These are phyloP conservation scores for Leishmania mexicana DNA, from an alignment of 208 protist species.

Conservation along the genomic window DNA sequence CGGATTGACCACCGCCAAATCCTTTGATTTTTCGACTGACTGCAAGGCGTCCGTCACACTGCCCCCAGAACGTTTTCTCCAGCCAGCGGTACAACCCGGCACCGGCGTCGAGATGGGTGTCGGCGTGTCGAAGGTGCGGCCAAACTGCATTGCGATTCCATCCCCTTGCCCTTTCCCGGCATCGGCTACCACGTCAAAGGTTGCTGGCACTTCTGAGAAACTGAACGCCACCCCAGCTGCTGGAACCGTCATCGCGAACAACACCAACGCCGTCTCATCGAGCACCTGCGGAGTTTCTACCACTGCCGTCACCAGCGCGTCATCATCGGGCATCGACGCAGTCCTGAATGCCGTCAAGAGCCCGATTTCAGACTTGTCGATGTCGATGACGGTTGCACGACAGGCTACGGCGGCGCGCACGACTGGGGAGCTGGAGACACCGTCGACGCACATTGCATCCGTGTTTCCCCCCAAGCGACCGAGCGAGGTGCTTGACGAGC, in stretches of 20 bases:
- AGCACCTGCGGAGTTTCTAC: background rate
- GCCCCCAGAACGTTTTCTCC: background rate
- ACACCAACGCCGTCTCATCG: background rate
- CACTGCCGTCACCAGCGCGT: background rate
- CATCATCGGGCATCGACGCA: background rate
- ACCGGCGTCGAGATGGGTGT: background rate
- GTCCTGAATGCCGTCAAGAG: background rate
- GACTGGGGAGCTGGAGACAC: background rate
- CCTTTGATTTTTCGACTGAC: background rate
- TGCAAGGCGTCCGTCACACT: too few relatives aligned
- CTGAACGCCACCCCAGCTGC: background rate
- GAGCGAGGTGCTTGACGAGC: background rate
- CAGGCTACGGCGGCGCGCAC: background rate
- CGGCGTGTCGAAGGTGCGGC: constrained; percentile 13
- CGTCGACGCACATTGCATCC: background rate
- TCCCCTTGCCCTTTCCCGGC: background rate
- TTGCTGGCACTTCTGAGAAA: too few relatives aligned
- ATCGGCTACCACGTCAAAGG: background rate
- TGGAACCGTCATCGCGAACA: background rate
- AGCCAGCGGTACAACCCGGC: background rate
- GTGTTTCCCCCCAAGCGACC: background rate
- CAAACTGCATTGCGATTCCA: background rate
- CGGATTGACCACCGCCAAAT: background rate
- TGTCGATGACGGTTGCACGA: background rate
- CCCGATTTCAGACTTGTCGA: background rate